Conservation (phyloP, 1,139 yeast species). For the Suhomyces wounanorum region DNA sequence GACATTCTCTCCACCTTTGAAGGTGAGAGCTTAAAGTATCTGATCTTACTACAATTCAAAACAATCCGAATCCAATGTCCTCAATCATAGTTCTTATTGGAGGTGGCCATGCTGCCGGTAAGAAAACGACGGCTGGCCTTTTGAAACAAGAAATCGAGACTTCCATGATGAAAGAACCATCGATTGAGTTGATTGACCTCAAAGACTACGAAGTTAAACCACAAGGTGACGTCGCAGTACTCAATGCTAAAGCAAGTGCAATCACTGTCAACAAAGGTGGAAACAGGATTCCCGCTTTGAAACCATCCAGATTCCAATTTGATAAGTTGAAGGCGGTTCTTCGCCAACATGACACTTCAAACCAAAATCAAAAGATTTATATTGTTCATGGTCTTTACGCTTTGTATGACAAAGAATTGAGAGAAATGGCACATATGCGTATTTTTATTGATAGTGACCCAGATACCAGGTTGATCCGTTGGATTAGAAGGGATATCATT, state of each 20-base stretch:
- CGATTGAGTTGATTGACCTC: constrained; percentile 35
- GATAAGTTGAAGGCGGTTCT: constrained; percentile 24
- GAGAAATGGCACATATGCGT: constrained; percentile 61
- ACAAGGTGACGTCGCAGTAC: not conserved
- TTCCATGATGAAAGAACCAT: constrained; percentile 17
- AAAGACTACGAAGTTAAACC: constrained; percentile 24
- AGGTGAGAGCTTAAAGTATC: too few species aligned
- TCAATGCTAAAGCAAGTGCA: constrained; percentile 26
- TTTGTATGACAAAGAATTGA: constrained; percentile 61
- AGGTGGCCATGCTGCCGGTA: constrained; percentile 79
- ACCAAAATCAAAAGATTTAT: constrained; percentile 37
- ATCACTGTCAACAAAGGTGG: constrained; percentile 28
- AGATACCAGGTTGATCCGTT: constrained; percentile 76
- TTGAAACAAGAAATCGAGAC: constrained; percentile 31
- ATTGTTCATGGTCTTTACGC: constrained; percentile 83
- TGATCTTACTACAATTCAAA: too few species aligned
- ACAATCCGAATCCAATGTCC: not conserved
- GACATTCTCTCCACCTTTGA: not conserved
- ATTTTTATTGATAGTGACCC: constrained; percentile 86
- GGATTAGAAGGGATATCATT: constrained; percentile 57
- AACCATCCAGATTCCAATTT: constrained; percentile 46
- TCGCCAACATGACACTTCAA: constrained; percentile 13
- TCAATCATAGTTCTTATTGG: constrained; percentile 58
- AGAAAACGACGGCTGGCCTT: constrained; percentile 40
- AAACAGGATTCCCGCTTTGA: constrained; percentile 25